phyloP scores from a whole-genome alignment of 1,139 yeast genomes.

The Candida tunisiensis region DNA sequence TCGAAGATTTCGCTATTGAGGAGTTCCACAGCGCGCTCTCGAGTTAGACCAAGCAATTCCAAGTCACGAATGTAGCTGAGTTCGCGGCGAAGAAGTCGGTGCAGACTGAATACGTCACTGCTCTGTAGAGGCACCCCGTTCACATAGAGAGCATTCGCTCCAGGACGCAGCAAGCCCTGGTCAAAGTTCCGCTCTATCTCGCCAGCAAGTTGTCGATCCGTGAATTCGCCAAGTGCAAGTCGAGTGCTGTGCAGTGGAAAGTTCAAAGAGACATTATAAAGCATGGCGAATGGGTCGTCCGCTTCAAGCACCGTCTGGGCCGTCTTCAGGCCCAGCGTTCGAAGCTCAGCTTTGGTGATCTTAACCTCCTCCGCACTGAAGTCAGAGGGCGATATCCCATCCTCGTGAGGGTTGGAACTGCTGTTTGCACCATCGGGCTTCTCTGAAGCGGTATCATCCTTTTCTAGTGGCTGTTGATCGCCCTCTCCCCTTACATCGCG shows the following conservation, averaged over 20 bases:
- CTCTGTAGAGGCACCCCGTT: conserved; percentile 20
- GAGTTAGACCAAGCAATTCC: conserved; percentile 6
- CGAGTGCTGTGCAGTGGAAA: conserved; percentile 17
- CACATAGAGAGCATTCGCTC: conserved; percentile 18
- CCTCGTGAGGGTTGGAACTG: too few species aligned
- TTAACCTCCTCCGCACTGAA: conserved; percentile 6
- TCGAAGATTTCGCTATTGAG: conserved; percentile 5
- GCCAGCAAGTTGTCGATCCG: conserved; percentile 6
- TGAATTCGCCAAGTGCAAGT: conserved; percentile 6
- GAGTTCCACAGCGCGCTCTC: conserved; percentile 6
- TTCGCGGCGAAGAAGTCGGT: conserved; percentile 18
- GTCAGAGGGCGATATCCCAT: too few species aligned
- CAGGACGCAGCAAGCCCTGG: conserved; percentile 11
- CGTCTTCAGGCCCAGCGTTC: conserved; percentile 17
- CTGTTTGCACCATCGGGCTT: too few species aligned
- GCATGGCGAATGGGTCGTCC: conserved; percentile 14
- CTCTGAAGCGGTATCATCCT: conserved; percentile 4
- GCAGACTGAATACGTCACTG: conserved; percentile 14
- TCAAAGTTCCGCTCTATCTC: conserved; percentile 10
- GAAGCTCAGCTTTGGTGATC: conserved; percentile 11
- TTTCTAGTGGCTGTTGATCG: neutral
- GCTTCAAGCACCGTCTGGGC: conserved; percentile 13
- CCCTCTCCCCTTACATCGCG: conserved; percentile 20
- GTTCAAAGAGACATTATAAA: conserved; percentile 16
- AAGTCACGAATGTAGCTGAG: conserved; percentile 9